Percentiles rank a stretch among this genome's conserved stretches.
These are phyloP conservation scores for Syzygium syzygioides DNA, from an alignment of 441 rosid species.

Conservation along the genomic window DNA sequence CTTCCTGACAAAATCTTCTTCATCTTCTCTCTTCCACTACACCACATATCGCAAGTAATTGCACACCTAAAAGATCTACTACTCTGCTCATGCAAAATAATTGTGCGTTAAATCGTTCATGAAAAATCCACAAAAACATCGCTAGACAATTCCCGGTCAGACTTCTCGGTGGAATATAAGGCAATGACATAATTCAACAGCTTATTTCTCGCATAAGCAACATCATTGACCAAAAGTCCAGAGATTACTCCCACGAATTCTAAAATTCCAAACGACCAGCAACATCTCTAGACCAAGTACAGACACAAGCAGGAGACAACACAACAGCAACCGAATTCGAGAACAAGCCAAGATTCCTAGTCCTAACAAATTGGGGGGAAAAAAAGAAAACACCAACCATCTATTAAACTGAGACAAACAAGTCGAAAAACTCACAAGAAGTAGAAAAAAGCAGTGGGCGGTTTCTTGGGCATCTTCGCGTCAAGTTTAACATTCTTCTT, in stretches of 20 bases:
- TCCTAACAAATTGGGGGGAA: neutral
- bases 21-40: neutral
- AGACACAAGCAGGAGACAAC: neutral
- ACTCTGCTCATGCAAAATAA: neutral
- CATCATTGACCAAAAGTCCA: neutral
- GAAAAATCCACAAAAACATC: neutral
- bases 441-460: slow-evolving; percentile 92
- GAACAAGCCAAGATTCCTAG: neutral
- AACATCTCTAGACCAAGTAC: neutral
- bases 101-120: too few relatives aligned
- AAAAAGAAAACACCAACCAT: neutral
- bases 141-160: neutral
- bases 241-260: neutral
- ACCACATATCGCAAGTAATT: neutral
- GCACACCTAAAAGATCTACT: neutral
- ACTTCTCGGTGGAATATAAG: neutral
- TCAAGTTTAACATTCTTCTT: slow-evolving; percentile 41
- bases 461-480: slow-evolving; percentile 78
- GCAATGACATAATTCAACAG: neutral
- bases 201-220: neutral
- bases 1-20: neutral
- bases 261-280: neutral
- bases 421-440: slow-evolving; percentile 45
- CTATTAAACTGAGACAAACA: neutral
- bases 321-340: neutral